Base-by-base conservation (phyloP, 2,329 filamentous ascomycete genomes). In the Cadophora gregata region DNA sequence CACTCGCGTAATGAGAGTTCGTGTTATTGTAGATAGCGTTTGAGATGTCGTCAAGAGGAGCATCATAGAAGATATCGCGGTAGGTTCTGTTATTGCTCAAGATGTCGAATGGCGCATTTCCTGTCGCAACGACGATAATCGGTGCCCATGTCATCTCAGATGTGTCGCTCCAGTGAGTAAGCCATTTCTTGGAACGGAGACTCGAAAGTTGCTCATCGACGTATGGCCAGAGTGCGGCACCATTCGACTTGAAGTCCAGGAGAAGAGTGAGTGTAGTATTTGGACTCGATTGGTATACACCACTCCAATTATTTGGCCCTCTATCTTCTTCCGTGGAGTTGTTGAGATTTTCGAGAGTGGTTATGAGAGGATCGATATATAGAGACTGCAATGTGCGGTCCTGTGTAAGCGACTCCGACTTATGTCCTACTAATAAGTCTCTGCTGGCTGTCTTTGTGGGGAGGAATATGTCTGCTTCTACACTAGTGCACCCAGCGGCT, bases 401-500 rank as follows among this genome's bases (percentile, higher is more conserved):
- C 14, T 75, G 74, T 24, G 82, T 82, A 33, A 90, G 75, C 0
- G 84, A 81, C 2, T 82, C 80, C 5, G 76, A 79, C 53, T 83
- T 82, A 75, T 93, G 90, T 1, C 88, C 88, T 48, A 92, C 85
- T 51, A 85, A 85, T 2, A 92, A 81, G 12, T 85, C 80, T 19
- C 25, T 53, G 16, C 12, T 31, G 27, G 29, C 31, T 0, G 25
- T 19, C 2, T 21, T 29, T 75, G 60, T 82, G 84, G 4, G 85
- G 79, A 85, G 86, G 25, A 25, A 92, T 25, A 92, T 84, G 73
- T 92, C 90, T 4, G 88, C 88, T 77, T 92, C 89, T 16, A 90
- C 81, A n/a, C 88, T 84, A 3, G 85, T 84, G 70, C 86, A 90
- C 8, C 87, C 86, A 1, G 83, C 82, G 4, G 79, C 75, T 1